These are phyloP conservation scores for Phellopilus nigrolimitatus DNA, from an alignment of 1,284 basidiomycete genomes.

Conservation along the genomic window DNA sequence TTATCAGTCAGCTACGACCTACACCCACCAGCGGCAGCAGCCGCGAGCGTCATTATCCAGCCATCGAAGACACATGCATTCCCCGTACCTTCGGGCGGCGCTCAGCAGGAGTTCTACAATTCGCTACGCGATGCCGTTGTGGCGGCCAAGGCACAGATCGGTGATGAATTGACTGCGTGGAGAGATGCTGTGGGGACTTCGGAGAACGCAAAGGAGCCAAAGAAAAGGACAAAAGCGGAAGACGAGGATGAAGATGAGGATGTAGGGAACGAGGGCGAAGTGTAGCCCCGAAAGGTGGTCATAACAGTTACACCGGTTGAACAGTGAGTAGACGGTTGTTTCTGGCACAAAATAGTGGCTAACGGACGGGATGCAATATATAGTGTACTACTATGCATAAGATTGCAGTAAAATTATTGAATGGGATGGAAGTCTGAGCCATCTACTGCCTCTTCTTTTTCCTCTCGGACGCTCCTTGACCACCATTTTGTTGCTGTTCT, in stretches of 20 bases:
- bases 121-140: slow-evolving; percentile 45
- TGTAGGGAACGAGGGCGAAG: slow-evolving; percentile 33
- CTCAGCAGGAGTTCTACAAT: slow-evolving; percentile 44
- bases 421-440: not conserved
- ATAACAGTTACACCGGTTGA: not conserved
- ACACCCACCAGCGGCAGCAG: slow-evolving; percentile 37
- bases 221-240: slow-evolving; percentile 31
- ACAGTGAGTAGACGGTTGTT: not conserved
- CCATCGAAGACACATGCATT: slow-evolving; percentile 35
- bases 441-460: slow-evolving; percentile 52
- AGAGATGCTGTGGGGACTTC: slow-evolving; percentile 59
- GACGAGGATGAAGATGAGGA: slow-evolving; percentile 36
- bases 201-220: slow-evolving; percentile 44
- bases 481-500: slow-evolving; percentile 94
- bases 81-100: slow-evolving; percentile 26
- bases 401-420: not conserved
- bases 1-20: slow-evolving; percentile 49
- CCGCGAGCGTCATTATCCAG: slow-evolving; percentile 26
- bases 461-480: slow-evolving; percentile 85
- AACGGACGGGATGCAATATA: not conserved
- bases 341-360: not conserved
- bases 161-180: slow-evolving; percentile 64
- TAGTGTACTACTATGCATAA: not conserved
- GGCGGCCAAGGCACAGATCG: slow-evolving; percentile 46
- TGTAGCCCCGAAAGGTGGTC: slow-evolving; percentile 35